Evolutionary conservation across 208 protist species (phyloP).

Genomic region (Jaenimonas drosophilae): DNA sequence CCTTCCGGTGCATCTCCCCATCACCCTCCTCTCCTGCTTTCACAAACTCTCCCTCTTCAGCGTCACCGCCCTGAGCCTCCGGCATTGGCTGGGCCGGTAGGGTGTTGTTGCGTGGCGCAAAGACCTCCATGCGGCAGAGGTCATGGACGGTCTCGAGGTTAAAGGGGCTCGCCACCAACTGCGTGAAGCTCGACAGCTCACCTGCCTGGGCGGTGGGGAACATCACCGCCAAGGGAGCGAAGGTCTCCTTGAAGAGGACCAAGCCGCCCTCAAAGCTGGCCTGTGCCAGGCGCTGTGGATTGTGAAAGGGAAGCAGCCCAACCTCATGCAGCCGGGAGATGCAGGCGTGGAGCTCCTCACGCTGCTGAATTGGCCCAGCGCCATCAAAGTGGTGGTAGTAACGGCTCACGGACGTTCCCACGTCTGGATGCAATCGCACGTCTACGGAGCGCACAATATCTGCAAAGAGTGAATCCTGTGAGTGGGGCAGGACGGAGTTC

Average conservation of each 20-base stretch:
- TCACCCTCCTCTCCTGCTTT: slow-evolving; percentile 1
- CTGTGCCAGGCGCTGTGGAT: slow-evolving; percentile 7
- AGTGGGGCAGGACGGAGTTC: slow-evolving; percentile 5
- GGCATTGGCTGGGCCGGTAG: not conserved
- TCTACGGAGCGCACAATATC: not conserved
- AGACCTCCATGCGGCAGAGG: slow-evolving; percentile 21
- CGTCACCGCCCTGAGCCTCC: not conserved
- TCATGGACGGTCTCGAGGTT: slow-evolving; percentile 51
- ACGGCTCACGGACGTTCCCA: not conserved
- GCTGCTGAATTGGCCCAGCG: slow-evolving; percentile 5
- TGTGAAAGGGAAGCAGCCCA: slow-evolving; percentile 30
- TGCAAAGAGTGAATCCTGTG: not conserved
- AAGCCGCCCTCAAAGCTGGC: slow-evolving; percentile 27
- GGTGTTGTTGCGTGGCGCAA: too few species aligned
- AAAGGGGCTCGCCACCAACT: slow-evolving; percentile 39
- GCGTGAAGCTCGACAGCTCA: slow-evolving; percentile 36
- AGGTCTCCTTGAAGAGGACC: slow-evolving; percentile 49
- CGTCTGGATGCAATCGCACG: not conserved
- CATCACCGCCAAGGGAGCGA: slow-evolving; percentile 31
- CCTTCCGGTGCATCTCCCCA: slow-evolving; percentile 8
- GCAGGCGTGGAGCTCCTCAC: slow-evolving; percentile 14
- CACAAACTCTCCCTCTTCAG: slow-evolving; percentile 1
- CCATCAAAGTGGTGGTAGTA: slow-evolving; percentile 23
- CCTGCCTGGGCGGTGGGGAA: slow-evolving; percentile 66
- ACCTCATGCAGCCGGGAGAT: slow-evolving; percentile 11